Conservation (phyloP, 176 grass and related monocot species). For the Saccharum officinarum region DNA sequence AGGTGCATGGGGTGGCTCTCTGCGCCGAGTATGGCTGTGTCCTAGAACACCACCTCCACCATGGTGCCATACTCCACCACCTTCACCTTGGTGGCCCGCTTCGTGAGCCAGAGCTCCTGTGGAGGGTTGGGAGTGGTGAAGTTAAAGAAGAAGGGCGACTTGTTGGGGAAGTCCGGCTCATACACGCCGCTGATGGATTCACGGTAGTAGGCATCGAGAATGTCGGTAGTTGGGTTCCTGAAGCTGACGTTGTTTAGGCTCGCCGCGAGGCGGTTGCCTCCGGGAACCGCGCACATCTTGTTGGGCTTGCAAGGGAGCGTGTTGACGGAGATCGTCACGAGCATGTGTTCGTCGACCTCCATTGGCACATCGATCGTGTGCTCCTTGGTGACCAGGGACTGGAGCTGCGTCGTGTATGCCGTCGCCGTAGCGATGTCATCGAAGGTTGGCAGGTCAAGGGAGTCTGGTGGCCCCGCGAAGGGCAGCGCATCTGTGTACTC, state of each 20-base stretch:
- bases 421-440: too few species aligned
- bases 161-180: too few species aligned
- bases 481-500: conserved; percentile 24
- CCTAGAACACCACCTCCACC: conserved; percentile 68
- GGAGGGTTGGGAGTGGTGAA: too few species aligned
- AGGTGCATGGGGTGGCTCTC: conserved; percentile 78
- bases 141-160: too few species aligned
- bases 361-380: too few species aligned
- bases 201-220: conserved; percentile 4
- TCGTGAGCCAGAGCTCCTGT: too few species aligned
- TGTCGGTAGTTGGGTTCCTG: neutral
- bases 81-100: conserved; percentile 27
- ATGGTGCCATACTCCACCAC: conserved; percentile 43
- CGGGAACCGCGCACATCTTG: neutral
- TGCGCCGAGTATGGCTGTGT: conserved; percentile 52
- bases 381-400: too few species aligned
- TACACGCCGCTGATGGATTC: too few species aligned
- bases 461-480: neutral
- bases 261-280: neutral
- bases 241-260: conserved; percentile 62
- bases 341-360: too few species aligned
- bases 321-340: too few species aligned
- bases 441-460: neutral
- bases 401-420: too few species aligned
- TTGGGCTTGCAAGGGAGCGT: too few species aligned